Percentiles rank a stretch among this genome's conserved stretches.
Evolutionary conservation across 371 early-diverging fungal genomes (phyloP).

Genomic region (Syncephalastrum racemosum): DNA sequence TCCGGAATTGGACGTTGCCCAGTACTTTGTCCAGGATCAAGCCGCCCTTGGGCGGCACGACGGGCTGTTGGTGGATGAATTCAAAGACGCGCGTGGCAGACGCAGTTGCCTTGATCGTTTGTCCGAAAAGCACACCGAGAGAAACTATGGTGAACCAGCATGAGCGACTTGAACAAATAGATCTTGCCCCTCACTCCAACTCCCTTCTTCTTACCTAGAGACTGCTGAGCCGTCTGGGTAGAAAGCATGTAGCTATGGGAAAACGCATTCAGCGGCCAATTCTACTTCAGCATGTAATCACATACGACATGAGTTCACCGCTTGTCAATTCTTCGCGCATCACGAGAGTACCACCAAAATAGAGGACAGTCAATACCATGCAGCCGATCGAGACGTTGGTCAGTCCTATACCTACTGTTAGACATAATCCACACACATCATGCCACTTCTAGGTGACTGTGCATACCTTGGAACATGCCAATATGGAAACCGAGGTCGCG

Average conservation of each 20-base stretch:
- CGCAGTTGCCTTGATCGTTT: constrained; percentile 68
- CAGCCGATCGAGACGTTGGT: constrained; percentile 71
- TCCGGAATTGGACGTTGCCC: constrained; percentile 61
- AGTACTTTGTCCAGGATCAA: constrained; percentile 24
- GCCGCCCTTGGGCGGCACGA: constrained; percentile 54
- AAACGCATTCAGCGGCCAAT: not conserved
- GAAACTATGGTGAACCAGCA: constrained; percentile 31
- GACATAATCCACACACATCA: not conserved
- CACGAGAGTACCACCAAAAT: constrained; percentile 75
- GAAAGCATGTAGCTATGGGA: constrained; percentile 64
- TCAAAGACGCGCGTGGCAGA: constrained; percentile 74
- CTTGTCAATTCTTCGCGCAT: constrained; percentile 62
- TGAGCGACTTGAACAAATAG: not conserved
- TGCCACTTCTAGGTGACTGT: not conserved
- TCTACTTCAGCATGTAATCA: constrained; percentile 1
- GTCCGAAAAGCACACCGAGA: constrained; percentile 76
- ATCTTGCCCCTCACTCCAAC: too few species aligned
- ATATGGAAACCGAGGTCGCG: constrained; percentile 71
- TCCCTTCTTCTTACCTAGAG: constrained; percentile 48
- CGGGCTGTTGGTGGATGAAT: constrained; percentile 51
- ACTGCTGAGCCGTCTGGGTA: constrained; percentile 74
- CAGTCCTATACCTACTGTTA: constrained; percentile 32
- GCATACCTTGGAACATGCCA: constrained; percentile 74
- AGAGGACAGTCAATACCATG: constrained; percentile 72
- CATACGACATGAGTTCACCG: constrained; percentile 69